Evolutionary conservation across 805 yeast species (phyloP), one percentile per base, ranked within the genome.

Genomic region (Nadsonia fulvescens): DNA sequence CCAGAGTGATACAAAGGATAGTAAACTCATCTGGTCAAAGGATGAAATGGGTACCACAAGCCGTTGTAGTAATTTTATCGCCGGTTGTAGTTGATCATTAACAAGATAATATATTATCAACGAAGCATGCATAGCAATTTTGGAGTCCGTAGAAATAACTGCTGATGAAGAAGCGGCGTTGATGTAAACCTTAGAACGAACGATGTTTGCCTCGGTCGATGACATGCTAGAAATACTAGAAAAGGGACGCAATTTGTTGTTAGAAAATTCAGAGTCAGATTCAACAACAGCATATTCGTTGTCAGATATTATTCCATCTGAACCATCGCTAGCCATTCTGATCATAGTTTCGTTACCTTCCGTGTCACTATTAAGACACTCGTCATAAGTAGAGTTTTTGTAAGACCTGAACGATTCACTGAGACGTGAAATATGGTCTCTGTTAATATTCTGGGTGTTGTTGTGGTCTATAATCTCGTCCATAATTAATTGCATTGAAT

Each of bases 1-100:
- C 28, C 37, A 29, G 10, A 46, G 33, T 5, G 51, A 39, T 6
- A 37, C 44, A 32, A 49, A 46, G 11, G 49, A 52, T n/a, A 48
- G 35, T 12, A 48, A 28, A 4, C 47, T 51, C 11, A 47, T 34
- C 16, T 39, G 26, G n/a, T 23, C 28, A 11, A 25, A 29, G 14
- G 24, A 23, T n/a, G 22, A 22, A 28, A 30, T 28, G 8, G 18
- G 25, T 8, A 19, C 27, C 9, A 25, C 19, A 15, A 38, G 21
- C 18, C 25, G 18, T 23, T 30, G 27, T 3, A 32, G 29, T 11
- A 39, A 23, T 23, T 29, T 18, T 7, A 28, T 11, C 10, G 39
- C 42, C 5, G 23, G 27, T 13, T 23, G 27, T 6, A 19, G 24
- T 17, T 35, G 28, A 9, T 26, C 24, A 15, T 23, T 20, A n/a